phyloP scores from a whole-genome alignment of 495 filamentous ascomycete species.

The Penicillium canariense region DNA sequence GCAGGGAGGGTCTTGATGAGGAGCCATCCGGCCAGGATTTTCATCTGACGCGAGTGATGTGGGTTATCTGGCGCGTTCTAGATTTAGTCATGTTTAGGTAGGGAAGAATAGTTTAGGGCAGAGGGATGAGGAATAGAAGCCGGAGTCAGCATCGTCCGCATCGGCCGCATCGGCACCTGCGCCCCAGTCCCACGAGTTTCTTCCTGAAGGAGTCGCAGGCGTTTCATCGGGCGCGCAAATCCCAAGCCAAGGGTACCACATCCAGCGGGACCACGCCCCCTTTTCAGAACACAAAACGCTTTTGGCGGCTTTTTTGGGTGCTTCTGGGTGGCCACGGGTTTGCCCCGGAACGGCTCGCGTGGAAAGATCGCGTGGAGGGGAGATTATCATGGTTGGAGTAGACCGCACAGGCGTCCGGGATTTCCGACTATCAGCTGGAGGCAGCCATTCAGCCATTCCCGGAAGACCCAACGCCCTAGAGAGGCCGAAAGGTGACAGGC shows the following conservation, averaged over 20 bases:
- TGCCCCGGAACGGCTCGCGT: too few species aligned
- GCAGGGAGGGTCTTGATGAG: not conserved
- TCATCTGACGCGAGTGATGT: not conserved
- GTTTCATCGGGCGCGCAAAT: not conserved
- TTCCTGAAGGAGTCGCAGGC: not conserved
- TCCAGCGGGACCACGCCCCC: not conserved
- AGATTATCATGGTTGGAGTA: too few species aligned
- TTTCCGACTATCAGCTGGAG: not conserved
- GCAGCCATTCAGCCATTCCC: too few species aligned
- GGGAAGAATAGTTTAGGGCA: not conserved
- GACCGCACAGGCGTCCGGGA: not conserved
- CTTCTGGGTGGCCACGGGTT: too few species aligned
- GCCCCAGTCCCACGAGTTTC: too few species aligned
- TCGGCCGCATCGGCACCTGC: too few species aligned
- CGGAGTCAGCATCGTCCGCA: too few species aligned
- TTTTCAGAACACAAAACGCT: constrained; percentile 1
- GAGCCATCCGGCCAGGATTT: not conserved
- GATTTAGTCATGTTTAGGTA: not conserved
- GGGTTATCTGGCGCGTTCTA: not conserved
- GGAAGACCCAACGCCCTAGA: constrained; percentile 9
- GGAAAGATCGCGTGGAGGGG: too few species aligned
- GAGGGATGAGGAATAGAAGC: not conserved
- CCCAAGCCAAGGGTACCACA: not conserved
- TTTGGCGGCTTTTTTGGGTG: not conserved
- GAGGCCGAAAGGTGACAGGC: not conserved